Evolutionary conservation across 1,139 yeast species (phyloP), one percentile per base, ranked within the genome.

Genomic region (Hyphopichia wangnamkhiaoensis): DNA sequence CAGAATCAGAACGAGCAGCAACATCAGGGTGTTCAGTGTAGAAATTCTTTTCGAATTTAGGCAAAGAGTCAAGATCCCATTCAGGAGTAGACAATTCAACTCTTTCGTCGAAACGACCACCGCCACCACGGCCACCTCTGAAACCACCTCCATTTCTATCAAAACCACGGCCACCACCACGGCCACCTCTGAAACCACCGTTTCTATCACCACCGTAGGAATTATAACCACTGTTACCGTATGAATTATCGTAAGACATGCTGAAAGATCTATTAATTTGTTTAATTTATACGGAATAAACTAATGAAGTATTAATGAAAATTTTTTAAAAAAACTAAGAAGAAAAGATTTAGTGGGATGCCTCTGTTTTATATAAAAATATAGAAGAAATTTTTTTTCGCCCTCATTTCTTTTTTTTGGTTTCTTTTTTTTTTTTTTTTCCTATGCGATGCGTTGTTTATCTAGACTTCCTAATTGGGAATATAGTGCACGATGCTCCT

Each of bases 21-120:
- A 93, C 98, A 38, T 67, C 69, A 45, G 87, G 87, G 61, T 86
- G 84, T 71, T 94, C 98, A 48, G 75, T 74, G 72, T 93, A 93
- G 61, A 93, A 93, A 68, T 93, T 90, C 74, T 94, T 94, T 68
- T 91, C 97, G 61, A 93, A 94, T 60, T 82, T 83, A 54, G 97
- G 96, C 63, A 91, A 71, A 21, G 79, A 59, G 50, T 79, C 82
- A 41, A 84, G 50, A 59, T 89, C 95, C 87, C 93, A 91, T 47
- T 84, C 79, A 54, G 90, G 96, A 50, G 83, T 59, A 65, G 71
- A 53, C 78, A 74, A 65, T 72, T 79, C 68, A 60, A 77, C 64
- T 83, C 91, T 56, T 71, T 57, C 60, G 39, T 57, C 56, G 32
- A 55, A 58, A 43, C 63, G 55, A 34, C 59, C 56, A 35, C 63